Base-by-base conservation (phyloP, 1,284 basidiomycete species). In the Ustilago shanxiensis region DNA sequence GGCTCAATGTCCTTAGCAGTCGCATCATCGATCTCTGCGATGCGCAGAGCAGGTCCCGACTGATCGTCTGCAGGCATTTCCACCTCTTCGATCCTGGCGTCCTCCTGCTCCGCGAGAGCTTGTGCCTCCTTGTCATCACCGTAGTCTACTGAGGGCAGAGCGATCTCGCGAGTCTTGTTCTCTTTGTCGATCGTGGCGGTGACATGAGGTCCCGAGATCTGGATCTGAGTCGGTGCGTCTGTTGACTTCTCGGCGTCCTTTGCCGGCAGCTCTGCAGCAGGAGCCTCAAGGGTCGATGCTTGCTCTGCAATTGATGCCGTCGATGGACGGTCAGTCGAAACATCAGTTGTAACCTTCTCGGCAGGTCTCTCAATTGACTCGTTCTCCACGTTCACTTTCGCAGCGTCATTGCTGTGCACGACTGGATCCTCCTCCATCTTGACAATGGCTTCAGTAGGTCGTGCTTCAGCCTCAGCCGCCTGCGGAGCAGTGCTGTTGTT, bases 21-120 rank as follows among this genome's bases (percentile, higher is more conserved):
- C 11, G 55, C 22, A 3, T 77, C 74, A n/a, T 66, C 59, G 31
- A 61, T 68, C 47, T 69, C 63, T 37, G 69, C 70, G 29, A 77
- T 77, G 16, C 60, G 62, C n/a, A 72, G 39, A 11, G 58, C 33
- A 8, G 73, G 66, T 16, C 53, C 49, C 6, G 33, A 24, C 22
- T 67, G 57, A 13, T 60, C 58, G 29, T 39, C 55, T 31, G 56
- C 47, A 1, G 61, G 62, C 69, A 66, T 69, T 44, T 72, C 66
- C 24, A 72, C 69, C 29, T 77, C 69, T 52, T 77, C 69, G 50
- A 69, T 69, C 35, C 66, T 58, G 13, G 61, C 74, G 14, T 39
- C 20, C 22, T 77, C 66, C 33, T 68, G 68, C 44, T 59, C 39
- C n/a, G 60, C 39, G 33, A 72, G 60, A 16, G 29, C 62, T 54